Evolutionary conservation across 768 basidiomycete species (phyloP).

Genomic region (Suillus clintonianus): DNA sequence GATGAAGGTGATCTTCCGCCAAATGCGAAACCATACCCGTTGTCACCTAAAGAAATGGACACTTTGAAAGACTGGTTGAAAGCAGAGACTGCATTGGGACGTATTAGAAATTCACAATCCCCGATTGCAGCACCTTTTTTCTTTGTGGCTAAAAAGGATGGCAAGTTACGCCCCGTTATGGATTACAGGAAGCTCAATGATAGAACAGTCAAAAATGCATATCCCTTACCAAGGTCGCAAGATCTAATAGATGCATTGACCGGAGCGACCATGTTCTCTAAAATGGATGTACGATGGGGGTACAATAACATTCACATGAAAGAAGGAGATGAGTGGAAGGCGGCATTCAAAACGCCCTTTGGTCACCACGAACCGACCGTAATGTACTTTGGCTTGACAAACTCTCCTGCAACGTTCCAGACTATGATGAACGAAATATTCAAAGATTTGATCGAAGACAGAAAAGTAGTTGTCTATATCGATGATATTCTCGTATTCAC

Average conservation of each 20-base stretch:
- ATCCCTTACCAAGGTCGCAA: background rate
- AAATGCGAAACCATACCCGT: background rate
- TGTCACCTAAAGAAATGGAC: background rate
- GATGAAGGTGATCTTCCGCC: background rate
- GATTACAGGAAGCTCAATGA: slow-evolving; percentile 16
- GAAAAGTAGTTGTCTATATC: slow-evolving; percentile 43
- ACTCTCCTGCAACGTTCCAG: slow-evolving; percentile 41
- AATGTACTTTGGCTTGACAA: slow-evolving; percentile 41
- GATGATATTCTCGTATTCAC: slow-evolving; percentile 44
- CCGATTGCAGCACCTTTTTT: slow-evolving; percentile 12
- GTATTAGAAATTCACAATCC: slow-evolving; percentile 14
- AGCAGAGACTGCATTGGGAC: slow-evolving; percentile 7
- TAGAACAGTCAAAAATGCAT: slow-evolving; percentile 7
- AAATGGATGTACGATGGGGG: slow-evolving; percentile 2
- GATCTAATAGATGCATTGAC: background rate
- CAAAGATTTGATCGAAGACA: slow-evolving; percentile 26
- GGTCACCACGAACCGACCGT: slow-evolving; percentile 42
- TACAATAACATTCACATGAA: slow-evolving; percentile 23
- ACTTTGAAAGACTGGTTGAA: slow-evolving; percentile 7
- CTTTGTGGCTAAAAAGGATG: slow-evolving; percentile 12
- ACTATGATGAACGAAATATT: slow-evolving; percentile 35
- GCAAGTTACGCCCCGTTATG: slow-evolving; percentile 8
- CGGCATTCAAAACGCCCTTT: slow-evolving; percentile 36
- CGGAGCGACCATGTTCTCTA: background rate
- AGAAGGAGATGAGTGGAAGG: slow-evolving; percentile 45